Percentiles rank a stretch among this genome's conserved stretches.
Evolutionary conservation across 2,329 filamentous ascomycete species (phyloP).

Genomic region (Fusarium denticulatum): DNA sequence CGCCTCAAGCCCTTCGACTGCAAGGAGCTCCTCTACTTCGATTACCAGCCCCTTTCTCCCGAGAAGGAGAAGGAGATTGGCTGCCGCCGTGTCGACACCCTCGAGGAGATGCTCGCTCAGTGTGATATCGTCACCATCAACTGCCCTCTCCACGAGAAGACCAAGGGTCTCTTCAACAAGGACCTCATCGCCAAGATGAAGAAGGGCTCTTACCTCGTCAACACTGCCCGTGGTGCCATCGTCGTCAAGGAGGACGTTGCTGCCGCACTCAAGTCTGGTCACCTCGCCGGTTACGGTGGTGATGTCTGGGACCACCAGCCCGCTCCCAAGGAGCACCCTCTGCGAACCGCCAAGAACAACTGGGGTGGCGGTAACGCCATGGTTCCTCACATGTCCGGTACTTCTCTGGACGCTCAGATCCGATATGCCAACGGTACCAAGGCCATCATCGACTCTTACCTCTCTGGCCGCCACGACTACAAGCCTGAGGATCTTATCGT

Average conservation of each 20-base stretch:
- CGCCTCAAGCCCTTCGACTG: conserved; percentile 98
- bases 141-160: conserved; percentile 99
- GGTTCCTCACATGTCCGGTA: conserved; percentile 99
- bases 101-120: conserved; percentile 94
- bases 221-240: conserved; percentile 98
- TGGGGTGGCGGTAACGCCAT: conserved; percentile 98
- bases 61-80: conserved; percentile 96
- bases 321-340: conserved; percentile 89
- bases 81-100: conserved; percentile 84
- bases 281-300: conserved; percentile 88
- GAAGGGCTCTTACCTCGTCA: conserved; percentile 95
- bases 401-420: conserved; percentile 97
- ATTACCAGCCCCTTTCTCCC: conserved; percentile 92
- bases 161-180: conserved; percentile 96
- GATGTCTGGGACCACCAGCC: conserved; percentile 99
- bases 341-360: conserved; percentile 92
- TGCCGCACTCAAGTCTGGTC: conserved; percentile 88
- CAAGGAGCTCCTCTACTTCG: conserved; percentile 99
- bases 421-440: conserved; percentile 90
- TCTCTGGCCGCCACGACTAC: conserved; percentile 89
- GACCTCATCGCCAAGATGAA: conserved; percentile 99
- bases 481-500: conserved; percentile 90
- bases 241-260: conserved; percentile 99
- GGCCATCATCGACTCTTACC: conserved; percentile 90
- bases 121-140: conserved; percentile 99